Conservation (phyloP, 148 eudicot species). For the Cornus controversa region DNA sequence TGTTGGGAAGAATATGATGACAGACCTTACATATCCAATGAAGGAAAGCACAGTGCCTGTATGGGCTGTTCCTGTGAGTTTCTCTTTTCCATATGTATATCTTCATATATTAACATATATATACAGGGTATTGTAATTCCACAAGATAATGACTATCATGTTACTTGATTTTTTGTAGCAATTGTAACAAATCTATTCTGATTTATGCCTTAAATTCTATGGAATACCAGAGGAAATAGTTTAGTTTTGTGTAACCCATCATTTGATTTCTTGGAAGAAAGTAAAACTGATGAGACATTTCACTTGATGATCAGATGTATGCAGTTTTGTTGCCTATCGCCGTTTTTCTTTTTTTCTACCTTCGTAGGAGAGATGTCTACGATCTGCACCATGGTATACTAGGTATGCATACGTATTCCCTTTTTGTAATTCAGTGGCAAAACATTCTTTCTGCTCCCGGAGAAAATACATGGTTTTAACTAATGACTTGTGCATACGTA, state of each 20-base stretch:
- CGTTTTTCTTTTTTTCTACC: constrained; percentile 48
- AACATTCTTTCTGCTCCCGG: background rate
- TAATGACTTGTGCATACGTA: background rate
- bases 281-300: background rate
- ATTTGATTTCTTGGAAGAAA: background rate
- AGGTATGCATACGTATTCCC: constrained; percentile 35
- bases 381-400: constrained; percentile 77
- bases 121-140: background rate
- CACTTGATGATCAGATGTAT: constrained; percentile 38
- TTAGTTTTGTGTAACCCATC: no score
- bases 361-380: constrained; percentile 59
- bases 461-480: background rate
- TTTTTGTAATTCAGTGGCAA: background rate
- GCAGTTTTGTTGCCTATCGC: constrained; percentile 62
- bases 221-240: no score
- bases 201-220: no score
- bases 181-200: background rate
- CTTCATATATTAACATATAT: no score
- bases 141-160: no score
- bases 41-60: constrained; percentile 66
- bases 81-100: background rate
- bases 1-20: constrained; percentile 83
- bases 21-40: constrained; percentile 68
- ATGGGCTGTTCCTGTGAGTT: constrained; percentile 79
- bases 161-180: background rate